A percentile compares a stretch with the other conserved stretches of the same genome.
Evolutionary conservation across 768 basidiomycete genomes (phyloP).

Genomic region (Boletus tylopilopsis): DNA sequence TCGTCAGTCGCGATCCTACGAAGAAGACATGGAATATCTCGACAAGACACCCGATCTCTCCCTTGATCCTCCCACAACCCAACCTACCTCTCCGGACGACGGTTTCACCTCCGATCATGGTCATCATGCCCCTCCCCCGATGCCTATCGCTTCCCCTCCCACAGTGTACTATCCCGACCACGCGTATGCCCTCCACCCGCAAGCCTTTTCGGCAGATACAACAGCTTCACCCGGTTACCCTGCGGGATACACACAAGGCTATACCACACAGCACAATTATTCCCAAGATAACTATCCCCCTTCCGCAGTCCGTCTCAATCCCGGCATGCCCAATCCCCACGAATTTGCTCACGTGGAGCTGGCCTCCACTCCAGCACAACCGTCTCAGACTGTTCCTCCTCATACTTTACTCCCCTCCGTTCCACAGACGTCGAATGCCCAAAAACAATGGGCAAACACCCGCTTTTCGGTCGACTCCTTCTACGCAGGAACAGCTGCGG

Average conservation of each 20-base stretch:
- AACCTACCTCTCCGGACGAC: conserved; percentile 12
- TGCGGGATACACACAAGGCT: conserved; percentile 8
- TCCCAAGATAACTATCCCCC: conserved; percentile 21
- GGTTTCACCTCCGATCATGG: conserved; percentile 17
- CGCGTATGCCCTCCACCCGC: conserved; percentile 11
- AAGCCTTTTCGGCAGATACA: conserved; percentile 2
- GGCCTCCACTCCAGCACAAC: conserved; percentile 5
- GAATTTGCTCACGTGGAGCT: conserved; percentile 3
- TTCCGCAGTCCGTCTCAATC: conserved; percentile 1
- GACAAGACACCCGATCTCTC: conserved; percentile 17
- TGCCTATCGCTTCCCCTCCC: conserved; percentile 15
- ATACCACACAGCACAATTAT: conserved; percentile 24
- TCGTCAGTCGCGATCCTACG: conserved; percentile 22
- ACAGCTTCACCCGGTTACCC: background rate
- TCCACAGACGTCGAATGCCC: background rate
- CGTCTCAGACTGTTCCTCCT: conserved; percentile 3
- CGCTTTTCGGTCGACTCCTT: conserved; percentile 31
- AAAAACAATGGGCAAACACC: conserved; percentile 7
- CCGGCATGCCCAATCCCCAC: conserved; percentile 18
- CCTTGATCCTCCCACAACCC: conserved; percentile 10
- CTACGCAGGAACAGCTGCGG: conserved; percentile 19
- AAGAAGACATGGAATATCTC: conserved; percentile 30
- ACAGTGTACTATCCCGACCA: conserved; percentile 24
- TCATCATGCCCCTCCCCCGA: conserved; percentile 21
- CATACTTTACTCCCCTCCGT: conserved; percentile 15